These are phyloP conservation scores for Echites panduratus DNA, from an alignment of 257 asterid genomes.

Conservation along the genomic window DNA sequence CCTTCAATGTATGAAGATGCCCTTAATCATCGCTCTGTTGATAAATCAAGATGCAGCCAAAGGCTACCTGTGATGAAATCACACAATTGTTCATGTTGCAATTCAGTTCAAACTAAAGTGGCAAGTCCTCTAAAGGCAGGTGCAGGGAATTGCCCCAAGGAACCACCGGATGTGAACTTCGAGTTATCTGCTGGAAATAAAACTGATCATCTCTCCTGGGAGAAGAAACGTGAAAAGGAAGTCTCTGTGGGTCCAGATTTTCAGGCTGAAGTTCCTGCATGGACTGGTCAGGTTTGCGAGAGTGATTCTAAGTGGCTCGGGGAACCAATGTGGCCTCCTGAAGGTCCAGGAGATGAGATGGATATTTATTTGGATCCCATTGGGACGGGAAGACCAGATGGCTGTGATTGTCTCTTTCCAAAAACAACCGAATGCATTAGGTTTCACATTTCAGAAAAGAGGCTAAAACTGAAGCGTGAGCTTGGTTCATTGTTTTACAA, in stretches of 20 bases:
- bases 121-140: conserved; percentile 24
- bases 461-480: conserved; percentile 46
- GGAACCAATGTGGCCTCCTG: conserved; percentile 48
- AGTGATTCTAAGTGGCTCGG: conserved; percentile 87
- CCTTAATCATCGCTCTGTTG: conserved; percentile 25
- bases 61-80: conserved; percentile 34
- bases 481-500: conserved; percentile 38
- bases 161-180: conserved; percentile 15
- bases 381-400: conserved; percentile 39
- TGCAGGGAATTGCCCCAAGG: conserved; percentile 20
- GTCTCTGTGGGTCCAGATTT: conserved; percentile 40
- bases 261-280: conserved; percentile 67
- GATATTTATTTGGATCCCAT: conserved; percentile 21
- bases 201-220: conserved; percentile 14
- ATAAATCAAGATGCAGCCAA: conserved; percentile 47
- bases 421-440: conserved; percentile 57
- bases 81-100: conserved; percentile 37
- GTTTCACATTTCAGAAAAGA: conserved; percentile 67
- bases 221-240: conserved; percentile 21
- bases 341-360: conserved; percentile 22
- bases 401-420: conserved; percentile 45
- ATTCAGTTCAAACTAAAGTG: conserved; percentile 22
- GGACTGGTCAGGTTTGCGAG: conserved; percentile 41
- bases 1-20: conserved; percentile 63
- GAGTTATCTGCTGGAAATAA: conserved; percentile 17